These are phyloP conservation scores for Solanum appendiculatum DNA, from an alignment of 257 asterid species.

Conservation along the genomic window DNA sequence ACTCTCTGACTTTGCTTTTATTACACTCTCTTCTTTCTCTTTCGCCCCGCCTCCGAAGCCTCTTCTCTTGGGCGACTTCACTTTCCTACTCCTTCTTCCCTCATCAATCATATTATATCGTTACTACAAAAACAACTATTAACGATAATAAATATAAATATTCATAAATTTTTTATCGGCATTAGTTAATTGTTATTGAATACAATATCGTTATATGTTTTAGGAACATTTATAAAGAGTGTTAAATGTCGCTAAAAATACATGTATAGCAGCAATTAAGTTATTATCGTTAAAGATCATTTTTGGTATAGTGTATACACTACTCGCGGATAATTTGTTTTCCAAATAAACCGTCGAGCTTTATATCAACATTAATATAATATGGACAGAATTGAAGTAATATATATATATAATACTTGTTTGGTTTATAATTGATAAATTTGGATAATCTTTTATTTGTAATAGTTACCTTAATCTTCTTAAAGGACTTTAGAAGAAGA, in stretches of 20 bases:
- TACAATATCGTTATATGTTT: too few species aligned
- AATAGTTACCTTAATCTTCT: background rate
- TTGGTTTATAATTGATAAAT: background rate
- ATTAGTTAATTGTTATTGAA: too few species aligned
- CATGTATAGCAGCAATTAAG: rapidly evolving
- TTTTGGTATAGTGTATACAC: background rate
- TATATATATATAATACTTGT: background rate
- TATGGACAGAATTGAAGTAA: background rate
- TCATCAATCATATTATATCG: background rate
- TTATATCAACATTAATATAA: background rate
- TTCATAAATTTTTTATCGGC: too few species aligned
- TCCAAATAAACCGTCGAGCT: background rate
- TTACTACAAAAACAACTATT: too few species aligned
- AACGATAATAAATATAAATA: too few species aligned
- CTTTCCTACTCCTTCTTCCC: conserved; percentile 6
- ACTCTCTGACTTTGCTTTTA: background rate
- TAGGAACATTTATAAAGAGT: too few species aligned
- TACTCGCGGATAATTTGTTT: background rate
- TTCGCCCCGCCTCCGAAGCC: conserved; percentile 58
- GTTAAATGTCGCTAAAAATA: background rate
- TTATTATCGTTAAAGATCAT: background rate
- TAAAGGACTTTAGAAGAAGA: background rate
- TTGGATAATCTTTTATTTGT: background rate
- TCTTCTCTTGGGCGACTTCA: conserved; percentile 74
- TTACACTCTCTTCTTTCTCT: background rate